Base-by-base conservation (phyloP, 23 red algal species). In the Gracilaria gracilis region DNA sequence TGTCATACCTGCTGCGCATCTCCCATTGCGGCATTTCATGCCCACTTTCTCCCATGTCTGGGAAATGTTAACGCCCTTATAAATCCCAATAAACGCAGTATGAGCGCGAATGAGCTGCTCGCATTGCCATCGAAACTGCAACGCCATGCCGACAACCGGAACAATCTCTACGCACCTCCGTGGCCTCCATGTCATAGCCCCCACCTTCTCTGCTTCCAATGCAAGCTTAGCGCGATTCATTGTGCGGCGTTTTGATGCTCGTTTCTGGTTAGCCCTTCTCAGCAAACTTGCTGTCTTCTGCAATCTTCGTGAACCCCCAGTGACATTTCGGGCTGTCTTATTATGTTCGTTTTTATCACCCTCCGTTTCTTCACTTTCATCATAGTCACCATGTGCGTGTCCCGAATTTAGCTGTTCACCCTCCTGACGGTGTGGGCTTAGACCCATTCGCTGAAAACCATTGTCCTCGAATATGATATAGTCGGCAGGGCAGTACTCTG, bases 41-140 rank as follows among this genome's bases (percentile, higher is more conserved):
- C 23, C n/a, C 6, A 75, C 83, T n/a, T 71, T 87, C 83, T 71
- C 28, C 42, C n/a, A 62, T 34, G 83, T 87, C 34, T 87, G 83
- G n/a, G 42, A 14, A 9, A 87, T 57, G n/a, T 49, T 87, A 8
- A 73, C 58, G 6, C 0, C 62, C 40, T 87, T 57, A 28, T 72
- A 36, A 21, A 47, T 38, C 8, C 65, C 83, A 14, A 87, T 44
- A 54, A 73, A 36, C 4, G 62, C 83, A 42, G 83, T 88, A 17
- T 88, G 23, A 15, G 86, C 86, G 13, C 71, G 69, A 25, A 89
- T 89, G 19, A 89, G 61, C 23, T 89, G 69, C 31, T 89, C 75
- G 70, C 55, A 89, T 15, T 78, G 69, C 86, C 86, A 89, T 9
- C 86, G 50, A 61, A 73, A 75, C 11, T 50, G 42, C 24, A 69